These are phyloP conservation scores for Cladophialophora carrionii DNA, from an alignment of 2,329 filamentous ascomycete species.

Conservation along the genomic window DNA sequence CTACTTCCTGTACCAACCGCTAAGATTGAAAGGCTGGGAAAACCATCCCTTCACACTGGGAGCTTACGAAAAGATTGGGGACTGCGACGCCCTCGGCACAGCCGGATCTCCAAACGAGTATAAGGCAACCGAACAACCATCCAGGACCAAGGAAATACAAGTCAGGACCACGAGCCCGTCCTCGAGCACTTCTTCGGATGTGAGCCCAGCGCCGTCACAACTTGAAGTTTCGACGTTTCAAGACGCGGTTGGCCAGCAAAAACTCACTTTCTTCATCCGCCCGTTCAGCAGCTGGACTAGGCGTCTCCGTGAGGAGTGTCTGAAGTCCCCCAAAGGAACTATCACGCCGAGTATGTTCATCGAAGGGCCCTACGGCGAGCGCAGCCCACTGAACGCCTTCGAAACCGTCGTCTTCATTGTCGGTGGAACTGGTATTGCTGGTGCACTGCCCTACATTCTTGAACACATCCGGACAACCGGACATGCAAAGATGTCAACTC, in stretches of 20 bases:
- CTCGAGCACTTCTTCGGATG: conserved; percentile 11
- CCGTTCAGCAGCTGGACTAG: conserved; percentile 58
- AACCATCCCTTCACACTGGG: conserved; percentile 58
- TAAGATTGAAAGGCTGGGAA: conserved; percentile 52
- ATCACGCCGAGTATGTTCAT: conserved; percentile 48
- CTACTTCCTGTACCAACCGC: conserved; percentile 56
- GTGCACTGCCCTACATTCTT: conserved; percentile 52
- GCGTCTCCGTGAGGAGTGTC: conserved; percentile 48
- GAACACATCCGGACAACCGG: conserved; percentile 23
- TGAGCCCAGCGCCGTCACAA: conserved; percentile 14
- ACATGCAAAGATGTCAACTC: neutral
- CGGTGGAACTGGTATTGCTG: conserved; percentile 43
- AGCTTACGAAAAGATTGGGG: conserved; percentile 34
- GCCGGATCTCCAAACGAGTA: conserved; percentile 23
- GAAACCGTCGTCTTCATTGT: conserved; percentile 59
- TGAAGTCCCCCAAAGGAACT: conserved; percentile 37
- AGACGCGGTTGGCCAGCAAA: conserved; percentile 38
- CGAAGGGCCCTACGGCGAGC: conserved; percentile 57
- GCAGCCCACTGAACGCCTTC: conserved; percentile 49
- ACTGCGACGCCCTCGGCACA: conserved; percentile 11
- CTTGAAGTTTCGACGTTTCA: neutral
- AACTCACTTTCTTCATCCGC: conserved; percentile 55
- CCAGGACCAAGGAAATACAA: conserved; percentile 24
- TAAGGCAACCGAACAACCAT: conserved; percentile 30
- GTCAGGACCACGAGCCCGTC: conserved; percentile 9